These are phyloP conservation scores for Lojkania enalia DNA, from an alignment of 2,329 filamentous ascomycete genomes.

Conservation along the genomic window DNA sequence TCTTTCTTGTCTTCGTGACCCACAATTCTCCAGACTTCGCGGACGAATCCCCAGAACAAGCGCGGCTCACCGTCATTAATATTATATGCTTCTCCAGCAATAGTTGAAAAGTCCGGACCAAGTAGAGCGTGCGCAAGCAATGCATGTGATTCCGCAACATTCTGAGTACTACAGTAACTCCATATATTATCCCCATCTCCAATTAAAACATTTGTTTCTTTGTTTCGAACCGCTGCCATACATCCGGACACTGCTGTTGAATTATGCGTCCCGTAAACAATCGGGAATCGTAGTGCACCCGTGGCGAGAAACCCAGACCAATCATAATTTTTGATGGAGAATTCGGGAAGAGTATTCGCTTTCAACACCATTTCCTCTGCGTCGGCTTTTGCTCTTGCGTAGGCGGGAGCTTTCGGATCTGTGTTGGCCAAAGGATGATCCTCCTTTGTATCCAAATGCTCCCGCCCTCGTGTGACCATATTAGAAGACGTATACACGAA, in stretches of 20 bases:
- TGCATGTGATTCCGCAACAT: conserved; percentile 30
- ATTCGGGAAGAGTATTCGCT: conserved; percentile 12
- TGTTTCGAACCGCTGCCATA: conserved; percentile 14
- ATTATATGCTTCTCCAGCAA: conserved; percentile 42
- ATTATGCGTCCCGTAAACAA: conserved; percentile 17
- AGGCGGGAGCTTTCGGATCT: conserved; percentile 13
- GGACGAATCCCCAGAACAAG: conserved; percentile 42
- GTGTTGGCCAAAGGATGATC: conserved; percentile 12
- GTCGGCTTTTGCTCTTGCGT: conserved; percentile 17
- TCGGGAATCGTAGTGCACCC: conserved; percentile 15
- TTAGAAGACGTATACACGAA: conserved; percentile 19
- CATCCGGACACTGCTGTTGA: conserved; percentile 12
- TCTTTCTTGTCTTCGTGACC: conserved; percentile 20
- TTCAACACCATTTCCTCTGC: conserved; percentile 18
- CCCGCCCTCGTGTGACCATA: conserved; percentile 10
- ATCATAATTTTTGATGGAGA: neutral
- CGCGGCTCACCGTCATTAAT: conserved; percentile 39
- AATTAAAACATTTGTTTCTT: conserved; percentile 34
- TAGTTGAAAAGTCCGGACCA: conserved; percentile 5
- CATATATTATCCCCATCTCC: conserved; percentile 35
- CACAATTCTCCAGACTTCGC: conserved; percentile 24
- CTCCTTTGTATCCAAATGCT: conserved; percentile 15
- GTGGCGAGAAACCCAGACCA: conserved; percentile 16
- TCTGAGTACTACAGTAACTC: conserved; percentile 32
- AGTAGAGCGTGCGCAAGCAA: conserved; percentile 34